phyloP scores from a whole-genome alignment of 495 filamentous ascomycete species.

The Elasticomyces elasticus region DNA sequence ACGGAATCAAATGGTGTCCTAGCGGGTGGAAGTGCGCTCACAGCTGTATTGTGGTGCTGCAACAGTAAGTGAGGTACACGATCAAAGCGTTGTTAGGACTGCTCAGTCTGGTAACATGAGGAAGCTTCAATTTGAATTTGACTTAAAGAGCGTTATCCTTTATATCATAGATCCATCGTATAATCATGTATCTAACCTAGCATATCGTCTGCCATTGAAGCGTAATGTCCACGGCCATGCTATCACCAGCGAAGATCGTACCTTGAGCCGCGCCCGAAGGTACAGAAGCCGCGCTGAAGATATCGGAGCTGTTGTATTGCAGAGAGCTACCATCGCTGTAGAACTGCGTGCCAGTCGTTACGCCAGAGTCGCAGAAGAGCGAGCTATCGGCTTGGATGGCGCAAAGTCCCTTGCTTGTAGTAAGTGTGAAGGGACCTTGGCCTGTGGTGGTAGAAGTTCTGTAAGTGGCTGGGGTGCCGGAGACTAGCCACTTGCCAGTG shows the following conservation, averaged over 20 bases:
- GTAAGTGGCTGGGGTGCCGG: slow-evolving; percentile 61
- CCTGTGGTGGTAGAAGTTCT: slow-evolving; percentile 29
- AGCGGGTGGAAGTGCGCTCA: too few relatives aligned
- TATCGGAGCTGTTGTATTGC: neutral
- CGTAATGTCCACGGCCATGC: neutral
- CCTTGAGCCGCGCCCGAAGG: neutral
- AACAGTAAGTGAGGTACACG: too few relatives aligned
- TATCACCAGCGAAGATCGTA: neutral
- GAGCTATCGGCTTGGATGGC: slow-evolving; percentile 8
- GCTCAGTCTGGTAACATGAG: too few relatives aligned
- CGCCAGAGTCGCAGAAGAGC: neutral
- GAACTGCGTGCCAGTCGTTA: neutral
- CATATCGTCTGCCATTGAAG: neutral
- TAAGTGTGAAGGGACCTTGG: slow-evolving; percentile 22
- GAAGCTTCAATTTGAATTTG: too few relatives aligned
- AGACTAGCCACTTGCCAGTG: slow-evolving; percentile 56
- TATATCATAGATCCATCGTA: too few relatives aligned
- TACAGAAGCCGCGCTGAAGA: neutral
- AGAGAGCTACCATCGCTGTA: neutral
- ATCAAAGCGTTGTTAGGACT: too few relatives aligned
- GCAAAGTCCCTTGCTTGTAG: slow-evolving; percentile 28
- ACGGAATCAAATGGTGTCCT: too few relatives aligned
- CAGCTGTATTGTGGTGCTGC: too few relatives aligned
- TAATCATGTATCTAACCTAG: too few relatives aligned
- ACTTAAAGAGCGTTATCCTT: too few relatives aligned